Evolutionary conservation across 78 protist species (phyloP), one percentile per base, ranked within the genome.

Genomic region (Anaeramoeba flamelloides): DNA sequence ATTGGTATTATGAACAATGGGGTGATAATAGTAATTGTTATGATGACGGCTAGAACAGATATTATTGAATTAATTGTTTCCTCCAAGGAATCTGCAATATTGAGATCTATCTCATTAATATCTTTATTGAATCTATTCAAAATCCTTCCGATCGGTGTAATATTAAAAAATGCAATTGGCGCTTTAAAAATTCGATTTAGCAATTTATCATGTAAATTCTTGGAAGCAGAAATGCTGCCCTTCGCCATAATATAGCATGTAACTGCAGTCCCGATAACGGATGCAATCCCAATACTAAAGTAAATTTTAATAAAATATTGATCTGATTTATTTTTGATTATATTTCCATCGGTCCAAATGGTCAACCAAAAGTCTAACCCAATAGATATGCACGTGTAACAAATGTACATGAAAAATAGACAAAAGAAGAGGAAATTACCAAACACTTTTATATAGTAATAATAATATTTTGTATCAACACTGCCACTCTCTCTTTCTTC

Each of bases 1-100:
- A 75, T 8, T 8, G 69, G 38, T 31, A 83, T 0, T 41, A 86
- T 12, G 2, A 81, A 22, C 3, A 31, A 1, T 3, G 82, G 86
- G 12, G 86, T 3, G 33, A 77, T 81, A 30, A 8, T 53, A 26
- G 69, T 17, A 53, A 53, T 53, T 17, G 17, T 17, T 26, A 53
- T 8, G 8, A 53, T 26, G 17, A 53, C 69, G 17, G 69, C 69
- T 17, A 53, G 69, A 8, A 53, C 8, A 53, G 8, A 53, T 53
- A 53, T 53, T 17, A 8, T 17, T 53, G 69, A 26, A 26, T 8
- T 26, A 53, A 53, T 53, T 26, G 17, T 26, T 26, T 53, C 17
- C 17, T 53, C 69, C 8, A 53, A 53, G 69, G 8, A 17, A 53
- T 17, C 17, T 17, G 17, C 17, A 53, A 53, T 53, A 53, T 26